Evolutionary conservation across 257 asterid species (phyloP), one percentile per base, ranked within the genome.

Genomic region (Parsonsia alboflavescens): DNA sequence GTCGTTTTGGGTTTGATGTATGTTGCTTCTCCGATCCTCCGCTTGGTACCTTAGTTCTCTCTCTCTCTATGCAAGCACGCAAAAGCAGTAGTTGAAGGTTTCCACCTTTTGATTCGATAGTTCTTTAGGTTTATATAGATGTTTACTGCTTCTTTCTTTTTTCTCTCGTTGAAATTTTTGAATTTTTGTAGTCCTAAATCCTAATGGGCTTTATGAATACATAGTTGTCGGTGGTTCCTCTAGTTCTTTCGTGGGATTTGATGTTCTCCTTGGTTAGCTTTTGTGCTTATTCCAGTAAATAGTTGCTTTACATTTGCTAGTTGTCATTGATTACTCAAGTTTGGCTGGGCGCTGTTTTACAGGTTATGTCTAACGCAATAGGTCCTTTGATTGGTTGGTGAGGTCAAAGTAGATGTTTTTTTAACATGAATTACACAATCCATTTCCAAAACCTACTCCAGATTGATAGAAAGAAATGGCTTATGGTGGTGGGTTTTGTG

Each of bases 401-500:
- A 80, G 46, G 62, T 33, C 53, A 11, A 19, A 73, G 11, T 70
- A 12, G 16, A 24, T 44, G 58, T 54, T 19, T 21, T 16, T 70
- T 59, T 39, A 71, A 64, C 48, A 90, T 86, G 98, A 86, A 82
- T 76, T 71, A 36, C 70, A 59, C 73, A 33, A 50, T 59, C 44
- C 86, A 80, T 75, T 66, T 86, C 80, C 87, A 79, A 70, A 75
- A 75, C 53, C 63, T 87, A 17, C 56, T 84, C 73, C 92, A 84
- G 82, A 77, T 80, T 68, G 93, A 87, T 82, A 91, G 85, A 72
- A 72, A 85, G 89, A 93, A 83, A 83, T 93, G 95, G 98, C 75
- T 90, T 74, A 71, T 89, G 63, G 79, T 93, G 80, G 86, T 91
- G 77, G 87, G 86, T 63, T 82, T 91, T 77, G 86, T 91, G 77